Evolutionary conservation across 164 flowering plant species (phyloP).

Genomic region (Echeveria elegans): DNA sequence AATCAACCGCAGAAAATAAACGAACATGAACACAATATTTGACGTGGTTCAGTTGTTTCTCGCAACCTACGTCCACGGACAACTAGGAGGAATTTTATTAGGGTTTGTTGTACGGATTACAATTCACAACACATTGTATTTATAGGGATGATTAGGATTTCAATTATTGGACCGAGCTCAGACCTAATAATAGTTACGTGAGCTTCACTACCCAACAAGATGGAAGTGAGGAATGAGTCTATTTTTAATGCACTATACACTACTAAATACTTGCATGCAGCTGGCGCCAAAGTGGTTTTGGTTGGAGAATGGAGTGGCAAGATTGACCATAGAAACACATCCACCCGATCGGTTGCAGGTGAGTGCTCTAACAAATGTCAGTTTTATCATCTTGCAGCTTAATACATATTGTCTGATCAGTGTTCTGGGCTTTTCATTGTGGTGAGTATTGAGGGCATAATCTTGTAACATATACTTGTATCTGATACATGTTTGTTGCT

Average conservation of each 20-base stretch:
- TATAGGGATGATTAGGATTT: too few relatives aligned
- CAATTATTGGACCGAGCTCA: too few relatives aligned
- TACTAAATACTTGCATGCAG: slow-evolving; percentile 45
- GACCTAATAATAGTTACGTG: too few relatives aligned
- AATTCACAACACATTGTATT: too few relatives aligned
- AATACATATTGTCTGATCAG: not conserved
- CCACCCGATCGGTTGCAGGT: slow-evolving; percentile 55
- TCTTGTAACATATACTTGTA: not conserved
- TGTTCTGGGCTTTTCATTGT: not conserved
- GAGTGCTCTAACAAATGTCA: not conserved
- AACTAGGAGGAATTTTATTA: too few relatives aligned
- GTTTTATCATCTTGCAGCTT: not conserved
- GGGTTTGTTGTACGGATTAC: too few relatives aligned
- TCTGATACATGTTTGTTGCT: slow-evolving; percentile 13
- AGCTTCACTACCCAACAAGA: too few relatives aligned
- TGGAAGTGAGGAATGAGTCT: slow-evolving; percentile 13
- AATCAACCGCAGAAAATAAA: too few relatives aligned
- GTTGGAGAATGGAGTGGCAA: slow-evolving; percentile 41
- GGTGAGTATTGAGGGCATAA: not conserved
- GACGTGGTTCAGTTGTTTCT: too few relatives aligned
- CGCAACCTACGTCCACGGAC: too few relatives aligned
- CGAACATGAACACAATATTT: too few relatives aligned
- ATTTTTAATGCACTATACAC: slow-evolving; percentile 31
- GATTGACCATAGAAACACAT: slow-evolving; percentile 14
- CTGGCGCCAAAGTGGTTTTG: slow-evolving; percentile 63